Conservation (phyloP, 257 asterid genomes). For the Rhazya stricta region DNA sequence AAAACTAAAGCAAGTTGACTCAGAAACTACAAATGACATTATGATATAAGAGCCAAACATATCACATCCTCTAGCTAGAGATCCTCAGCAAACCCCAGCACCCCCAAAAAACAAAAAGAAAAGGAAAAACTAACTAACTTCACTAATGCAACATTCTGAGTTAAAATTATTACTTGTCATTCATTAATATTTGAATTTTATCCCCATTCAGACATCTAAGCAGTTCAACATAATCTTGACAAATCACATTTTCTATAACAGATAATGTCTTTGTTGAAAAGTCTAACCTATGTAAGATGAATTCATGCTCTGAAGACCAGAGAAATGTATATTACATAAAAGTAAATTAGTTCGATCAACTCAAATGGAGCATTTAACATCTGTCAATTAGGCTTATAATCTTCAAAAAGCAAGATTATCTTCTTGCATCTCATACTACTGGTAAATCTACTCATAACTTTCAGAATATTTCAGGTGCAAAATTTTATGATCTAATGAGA, state of each 20-base stretch:
- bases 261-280: too few species aligned
- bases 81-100: not conserved
- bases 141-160: not conserved
- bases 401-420: not conserved
- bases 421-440: not conserved
- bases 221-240: not conserved
- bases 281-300: not conserved
- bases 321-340: not conserved
- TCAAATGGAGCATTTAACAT: not conserved
- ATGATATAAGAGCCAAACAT: not conserved
- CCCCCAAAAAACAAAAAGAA: not conserved
- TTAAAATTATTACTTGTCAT: not conserved
- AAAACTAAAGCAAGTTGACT: not conserved
- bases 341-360: not conserved
- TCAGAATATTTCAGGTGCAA: not conserved
- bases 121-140: not conserved
- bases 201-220: not conserved
- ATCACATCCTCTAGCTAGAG: not conserved
- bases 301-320: not conserved
- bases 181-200: not conserved
- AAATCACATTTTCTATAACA: not conserved
- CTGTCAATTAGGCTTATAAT: not conserved
- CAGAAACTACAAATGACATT: not conserved
- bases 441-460: not conserved
- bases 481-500: not conserved